Percentiles rank a stretch among this genome's conserved stretches.
Evolutionary conservation across 306 rosid species (phyloP).

Genomic region (Sophora flavescens): DNA sequence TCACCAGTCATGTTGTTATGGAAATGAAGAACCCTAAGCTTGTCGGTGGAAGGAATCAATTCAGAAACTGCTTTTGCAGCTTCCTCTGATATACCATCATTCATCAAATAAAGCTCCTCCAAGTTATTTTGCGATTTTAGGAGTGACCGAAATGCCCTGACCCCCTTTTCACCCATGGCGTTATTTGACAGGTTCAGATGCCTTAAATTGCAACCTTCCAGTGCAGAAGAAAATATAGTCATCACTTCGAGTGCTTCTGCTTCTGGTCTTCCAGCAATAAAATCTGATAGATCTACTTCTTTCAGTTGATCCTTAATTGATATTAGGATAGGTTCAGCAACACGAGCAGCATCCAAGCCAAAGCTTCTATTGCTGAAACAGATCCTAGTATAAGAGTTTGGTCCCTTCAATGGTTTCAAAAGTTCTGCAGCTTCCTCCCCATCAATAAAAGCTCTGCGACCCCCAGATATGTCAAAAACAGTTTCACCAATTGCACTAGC

Average conservation of each 20-base stretch:
- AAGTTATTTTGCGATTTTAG: slow-evolving; percentile 70
- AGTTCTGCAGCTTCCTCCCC: slow-evolving; percentile 77
- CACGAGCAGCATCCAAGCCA: slow-evolving; percentile 80
- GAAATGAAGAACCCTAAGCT: slow-evolving; percentile 84
- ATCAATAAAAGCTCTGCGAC: slow-evolving; percentile 71
- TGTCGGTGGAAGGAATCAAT: slow-evolving; percentile 85
- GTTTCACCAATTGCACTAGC: slow-evolving; percentile 48
- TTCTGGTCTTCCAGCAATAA: slow-evolving; percentile 87
- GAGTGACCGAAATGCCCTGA: slow-evolving; percentile 77
- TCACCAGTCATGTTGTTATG: slow-evolving; percentile 74
- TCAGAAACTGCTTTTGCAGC: slow-evolving; percentile 88
- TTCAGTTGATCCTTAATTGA: slow-evolving; percentile 72
- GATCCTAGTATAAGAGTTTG: slow-evolving; percentile 66
- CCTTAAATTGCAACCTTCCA: slow-evolving; percentile 76
- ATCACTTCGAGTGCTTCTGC: slow-evolving; percentile 87
- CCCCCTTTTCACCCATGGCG: slow-evolving; percentile 90
- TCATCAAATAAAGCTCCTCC: slow-evolving; percentile 93
- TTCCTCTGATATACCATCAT: slow-evolving; percentile 95
- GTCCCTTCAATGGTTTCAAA: slow-evolving; percentile 63
- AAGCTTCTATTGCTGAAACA: slow-evolving; percentile 88
- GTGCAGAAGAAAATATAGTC: slow-evolving; percentile 75
- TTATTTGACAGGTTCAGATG: slow-evolving; percentile 78
- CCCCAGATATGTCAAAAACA: slow-evolving; percentile 86
- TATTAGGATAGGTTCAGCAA: slow-evolving; percentile 72
- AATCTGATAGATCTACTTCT: slow-evolving; percentile 84